Percentiles rank a stretch among this genome's conserved stretches.
Conservation (phyloP, 2,329 filamentous ascomycete genomes). For the Diaporthe citrichinensis region DNA sequence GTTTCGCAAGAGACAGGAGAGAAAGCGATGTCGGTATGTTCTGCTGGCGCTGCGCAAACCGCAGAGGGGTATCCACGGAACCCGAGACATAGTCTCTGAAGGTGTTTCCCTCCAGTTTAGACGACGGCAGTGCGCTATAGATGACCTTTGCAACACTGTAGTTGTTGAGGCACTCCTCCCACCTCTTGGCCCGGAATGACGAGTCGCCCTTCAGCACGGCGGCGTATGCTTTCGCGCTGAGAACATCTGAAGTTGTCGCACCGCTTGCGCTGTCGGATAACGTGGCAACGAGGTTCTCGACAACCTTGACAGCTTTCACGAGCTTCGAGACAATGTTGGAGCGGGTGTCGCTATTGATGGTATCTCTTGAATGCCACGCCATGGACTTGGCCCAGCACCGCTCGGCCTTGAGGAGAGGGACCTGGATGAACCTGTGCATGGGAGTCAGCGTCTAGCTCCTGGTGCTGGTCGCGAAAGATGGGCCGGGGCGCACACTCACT, state of each 20-base stretch:
- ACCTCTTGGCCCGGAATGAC: conserved; percentile 89
- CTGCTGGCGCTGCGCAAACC: conserved; percentile 94
- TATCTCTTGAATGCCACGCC: conserved; percentile 96
- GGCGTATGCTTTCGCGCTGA: conserved; percentile 90
- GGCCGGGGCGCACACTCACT: conserved; percentile 67
- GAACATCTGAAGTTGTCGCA: conserved; percentile 78
- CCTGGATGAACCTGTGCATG: conserved; percentile 74
- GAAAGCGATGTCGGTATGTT: conserved; percentile 89
- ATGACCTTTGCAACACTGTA: conserved; percentile 85
- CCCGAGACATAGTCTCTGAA: conserved; percentile 89
- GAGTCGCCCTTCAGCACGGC: conserved; percentile 82
- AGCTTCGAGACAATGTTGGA: conserved; percentile 92
- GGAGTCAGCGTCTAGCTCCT: conserved; percentile 17
- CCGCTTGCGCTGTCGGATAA: conserved; percentile 76
- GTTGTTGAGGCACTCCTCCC: conserved; percentile 82
- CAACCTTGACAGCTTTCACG: conserved; percentile 81
- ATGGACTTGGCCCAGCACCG: conserved; percentile 85
- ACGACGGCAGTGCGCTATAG: conserved; percentile 80
- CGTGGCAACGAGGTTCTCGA: conserved; percentile 75
- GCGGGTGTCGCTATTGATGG: conserved; percentile 83
- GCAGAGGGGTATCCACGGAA: conserved; percentile 92
- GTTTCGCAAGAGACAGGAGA: conserved; percentile 82
- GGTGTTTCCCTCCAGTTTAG: conserved; percentile 76
- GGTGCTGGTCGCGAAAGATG: too few relatives aligned
- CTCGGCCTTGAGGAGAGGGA: conserved; percentile 90